These are phyloP conservation scores for Priceomyces castillae DNA, from an alignment of 805 yeast genomes.

Conservation along the genomic window DNA sequence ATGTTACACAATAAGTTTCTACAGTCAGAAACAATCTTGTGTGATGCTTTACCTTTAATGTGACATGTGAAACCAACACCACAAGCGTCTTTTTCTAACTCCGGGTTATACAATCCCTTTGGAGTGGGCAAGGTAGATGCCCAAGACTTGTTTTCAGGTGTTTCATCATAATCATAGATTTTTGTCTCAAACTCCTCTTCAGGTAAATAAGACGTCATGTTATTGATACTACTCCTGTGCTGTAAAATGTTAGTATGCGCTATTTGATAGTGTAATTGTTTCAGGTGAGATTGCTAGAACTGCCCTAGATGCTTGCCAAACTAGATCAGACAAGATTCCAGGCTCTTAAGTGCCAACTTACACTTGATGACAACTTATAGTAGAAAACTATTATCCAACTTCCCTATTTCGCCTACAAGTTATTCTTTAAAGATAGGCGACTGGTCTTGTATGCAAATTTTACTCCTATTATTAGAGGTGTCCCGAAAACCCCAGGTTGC, in stretches of 20 bases:
- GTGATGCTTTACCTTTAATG: conserved; percentile 82
- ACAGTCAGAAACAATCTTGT: conserved; percentile 92
- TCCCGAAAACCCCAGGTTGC: background rate
- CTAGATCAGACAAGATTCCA: too few relatives aligned
- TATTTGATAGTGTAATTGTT: too few relatives aligned
- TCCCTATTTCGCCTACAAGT: too few relatives aligned
- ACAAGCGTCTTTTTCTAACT: conserved; percentile 92
- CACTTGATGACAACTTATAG: too few relatives aligned
- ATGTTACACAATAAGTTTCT: conserved; percentile 84
- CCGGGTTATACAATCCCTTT: conserved; percentile 92
- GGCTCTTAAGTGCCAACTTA: too few relatives aligned
- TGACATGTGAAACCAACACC: conserved; percentile 98
- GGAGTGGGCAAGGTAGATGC: conserved; percentile 82
- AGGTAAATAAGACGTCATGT: conserved; percentile 37
- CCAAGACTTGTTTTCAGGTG: conserved; percentile 83
- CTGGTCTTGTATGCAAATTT: background rate
- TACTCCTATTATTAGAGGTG: background rate
- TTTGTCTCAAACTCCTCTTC: conserved; percentile 38
- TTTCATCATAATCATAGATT: conserved; percentile 68
- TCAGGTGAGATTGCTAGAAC: too few relatives aligned
- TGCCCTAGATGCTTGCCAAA: too few relatives aligned
- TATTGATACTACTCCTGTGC: conserved; percentile 1
- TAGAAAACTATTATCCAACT: too few relatives aligned
- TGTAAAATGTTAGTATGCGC: background rate
- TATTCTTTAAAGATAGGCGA: background rate